These are phyloP conservation scores for Cladosporium oxysporum DNA, from an alignment of 2,329 filamentous ascomycete species.

Conservation along the genomic window DNA sequence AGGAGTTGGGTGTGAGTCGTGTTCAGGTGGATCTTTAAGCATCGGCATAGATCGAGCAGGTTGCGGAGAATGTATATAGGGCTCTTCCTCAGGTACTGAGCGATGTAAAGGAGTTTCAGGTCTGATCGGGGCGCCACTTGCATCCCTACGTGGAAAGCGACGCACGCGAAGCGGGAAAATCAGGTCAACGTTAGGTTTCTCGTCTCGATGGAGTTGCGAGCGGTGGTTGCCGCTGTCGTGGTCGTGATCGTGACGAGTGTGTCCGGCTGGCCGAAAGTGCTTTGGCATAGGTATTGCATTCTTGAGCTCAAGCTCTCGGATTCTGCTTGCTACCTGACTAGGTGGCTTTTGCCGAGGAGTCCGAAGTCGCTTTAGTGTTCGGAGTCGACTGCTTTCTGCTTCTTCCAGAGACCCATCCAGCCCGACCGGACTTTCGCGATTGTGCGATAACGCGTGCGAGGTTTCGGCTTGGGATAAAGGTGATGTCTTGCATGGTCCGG, in stretches of 20 bases:
- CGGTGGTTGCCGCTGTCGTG: background rate
- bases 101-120: slow-evolving; percentile 31
- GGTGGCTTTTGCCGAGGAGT: background rate
- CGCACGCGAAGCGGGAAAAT: slow-evolving; percentile 34
- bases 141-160: slow-evolving; percentile 29
- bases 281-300: slow-evolving; percentile 11
- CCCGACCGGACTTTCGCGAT: background rate
- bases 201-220: background rate
- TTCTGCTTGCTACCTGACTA: slow-evolving; percentile 8
- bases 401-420: slow-evolving; percentile 16
- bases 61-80: slow-evolving; percentile 29
- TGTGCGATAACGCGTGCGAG: background rate
- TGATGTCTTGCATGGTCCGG: background rate
- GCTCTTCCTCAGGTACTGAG: slow-evolving; percentile 25
- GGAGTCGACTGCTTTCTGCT: background rate
- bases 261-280: slow-evolving; percentile 11
- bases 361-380: background rate
- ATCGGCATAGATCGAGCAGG: slow-evolving; percentile 18
- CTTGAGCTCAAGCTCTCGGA: slow-evolving; percentile 10
- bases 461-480: background rate
- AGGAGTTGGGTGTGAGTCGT: background rate
- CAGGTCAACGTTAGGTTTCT: slow-evolving; percentile 17
- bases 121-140: slow-evolving; percentile 26
- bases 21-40: slow-evolving; percentile 5
- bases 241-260: slow-evolving; percentile 8